phyloP scores from a whole-genome alignment of 2,329 filamentous ascomycete species.

The Penicillium sp. region DNA sequence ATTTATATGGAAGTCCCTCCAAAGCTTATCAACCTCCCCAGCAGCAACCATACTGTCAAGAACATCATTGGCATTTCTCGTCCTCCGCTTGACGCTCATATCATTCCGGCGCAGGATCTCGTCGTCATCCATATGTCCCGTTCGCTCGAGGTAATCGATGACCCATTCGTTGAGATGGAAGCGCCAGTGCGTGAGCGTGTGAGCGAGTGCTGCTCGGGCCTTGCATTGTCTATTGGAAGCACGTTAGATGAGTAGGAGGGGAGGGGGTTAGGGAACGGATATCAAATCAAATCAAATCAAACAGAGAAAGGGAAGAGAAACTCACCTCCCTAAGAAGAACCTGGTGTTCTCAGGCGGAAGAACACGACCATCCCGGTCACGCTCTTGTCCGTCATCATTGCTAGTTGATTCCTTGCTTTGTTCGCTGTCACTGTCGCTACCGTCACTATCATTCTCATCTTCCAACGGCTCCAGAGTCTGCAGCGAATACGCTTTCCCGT shows the following conservation, averaged over 20 bases:
- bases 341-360: constrained; percentile 45
- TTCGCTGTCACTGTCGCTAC: constrained; percentile 15
- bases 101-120: constrained; percentile 60
- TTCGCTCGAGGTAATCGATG: constrained; percentile 55
- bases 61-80: constrained; percentile 60
- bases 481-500: constrained; percentile 63
- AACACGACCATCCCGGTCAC: constrained; percentile 45
- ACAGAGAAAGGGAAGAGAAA: constrained; percentile 2
- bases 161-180: constrained; percentile 70
- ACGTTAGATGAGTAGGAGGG: too few species aligned
- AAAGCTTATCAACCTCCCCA: constrained; percentile 60
- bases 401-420: constrained; percentile 27
- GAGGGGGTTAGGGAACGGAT: too few species aligned
- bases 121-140: constrained; percentile 56
- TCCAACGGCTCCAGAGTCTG: constrained; percentile 62
- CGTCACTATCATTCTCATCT: constrained; percentile 42
- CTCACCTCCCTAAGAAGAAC: constrained; percentile 53
- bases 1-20: constrained; percentile 61
- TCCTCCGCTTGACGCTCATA: constrained; percentile 57
- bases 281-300: too few species aligned
- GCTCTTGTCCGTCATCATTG: constrained; percentile 32
- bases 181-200: constrained; percentile 72
- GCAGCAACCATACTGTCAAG: constrained; percentile 60
- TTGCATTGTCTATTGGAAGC: constrained; percentile 52
- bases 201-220: constrained; percentile 64